Conservation (phyloP, 202 grass and related monocot species). For the Musa balbisiana region DNA sequence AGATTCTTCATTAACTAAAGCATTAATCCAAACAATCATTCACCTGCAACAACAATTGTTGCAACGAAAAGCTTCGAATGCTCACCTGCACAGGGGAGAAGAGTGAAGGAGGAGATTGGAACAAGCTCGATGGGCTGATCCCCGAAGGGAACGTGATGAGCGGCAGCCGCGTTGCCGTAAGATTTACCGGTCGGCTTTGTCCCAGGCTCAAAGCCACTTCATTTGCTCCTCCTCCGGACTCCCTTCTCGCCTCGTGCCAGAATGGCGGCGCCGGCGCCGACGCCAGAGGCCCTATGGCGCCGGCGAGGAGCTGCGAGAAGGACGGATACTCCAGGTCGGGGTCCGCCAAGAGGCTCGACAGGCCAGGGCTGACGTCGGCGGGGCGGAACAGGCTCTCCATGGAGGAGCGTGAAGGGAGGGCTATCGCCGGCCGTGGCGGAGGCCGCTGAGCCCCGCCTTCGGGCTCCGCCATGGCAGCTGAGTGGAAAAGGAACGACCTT, state of each 20-base stretch:
- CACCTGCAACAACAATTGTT: no score
- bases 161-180: background rate
- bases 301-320: slow-evolving; percentile 22
- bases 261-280: background rate
- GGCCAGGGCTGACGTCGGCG: slow-evolving; percentile 1
- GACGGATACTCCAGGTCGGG: slow-evolving; percentile 2
- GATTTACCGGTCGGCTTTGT: background rate
- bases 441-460: background rate
- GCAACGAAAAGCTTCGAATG: background rate
- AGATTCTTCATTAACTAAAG: background rate
- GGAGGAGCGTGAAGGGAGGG: slow-evolving; percentile 5
- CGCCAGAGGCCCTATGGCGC: background rate
- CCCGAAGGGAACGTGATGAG: background rate
- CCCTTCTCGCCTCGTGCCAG: background rate
- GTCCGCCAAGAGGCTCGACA: slow-evolving; percentile 10
- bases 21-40: background rate
- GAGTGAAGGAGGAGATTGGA: background rate
- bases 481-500: background rate
- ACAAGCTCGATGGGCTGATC: slow-evolving; percentile 17
- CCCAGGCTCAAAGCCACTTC: background rate
- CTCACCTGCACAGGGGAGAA: background rate
- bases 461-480: slow-evolving; percentile 8
- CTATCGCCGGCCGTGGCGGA: background rate
- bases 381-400: slow-evolving; percentile 9
- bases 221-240: background rate